Evolutionary conservation across 176 grass and related monocot species (phyloP), one percentile per base, ranked within the genome.

Genomic region (Cenchrus purpureus): DNA sequence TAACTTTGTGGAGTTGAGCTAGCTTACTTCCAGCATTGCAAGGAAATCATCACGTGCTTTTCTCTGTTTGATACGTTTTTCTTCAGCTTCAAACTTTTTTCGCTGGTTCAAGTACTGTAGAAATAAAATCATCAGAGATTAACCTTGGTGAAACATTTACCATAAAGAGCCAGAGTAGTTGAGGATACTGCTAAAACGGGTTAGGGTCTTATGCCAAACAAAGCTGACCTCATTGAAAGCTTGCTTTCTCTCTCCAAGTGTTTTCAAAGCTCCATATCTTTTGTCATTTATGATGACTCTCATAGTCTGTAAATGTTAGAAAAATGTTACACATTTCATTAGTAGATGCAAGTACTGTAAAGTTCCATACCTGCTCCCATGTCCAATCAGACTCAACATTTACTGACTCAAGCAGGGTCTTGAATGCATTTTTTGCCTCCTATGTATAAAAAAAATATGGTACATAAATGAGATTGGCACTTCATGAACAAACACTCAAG

Each of bases 191-290:
- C 29, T 76, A 63, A 64, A 25, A 61, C 34, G 16, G 29, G 51
- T 61, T 42, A 14, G 44, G 40, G 55, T 62, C 56, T 76, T 71
- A 65, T 53, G 69, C 57, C 61, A 91, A 56, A 63, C 68, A 71
- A 84, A 55, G 29, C 46, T 64, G 65, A 99, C 97, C 97, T 99
- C 97, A 80, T 96, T 99, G 77, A 99, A 96, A 91, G 94, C 94
- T 85, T 99, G 97, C 74, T 99, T 99, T 86, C 94, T 94, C 85
- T 99, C 97, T 84, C 97, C 97, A 88, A 99, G 97, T 79, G 97
- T 96, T 85, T 91, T 96, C 67, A 96, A 76, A 70, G 94, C 86
- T 81, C 88, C 94, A 87, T 96, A 96, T 75, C 94, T 91, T 79
- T 96, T 96, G 89, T 96, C 94, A 87, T 93, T 96, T 69, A 96